Evolutionary conservation across 1,284 basidiomycete genomes (phyloP).

Genomic region (Cryptococcus maquisensis): DNA sequence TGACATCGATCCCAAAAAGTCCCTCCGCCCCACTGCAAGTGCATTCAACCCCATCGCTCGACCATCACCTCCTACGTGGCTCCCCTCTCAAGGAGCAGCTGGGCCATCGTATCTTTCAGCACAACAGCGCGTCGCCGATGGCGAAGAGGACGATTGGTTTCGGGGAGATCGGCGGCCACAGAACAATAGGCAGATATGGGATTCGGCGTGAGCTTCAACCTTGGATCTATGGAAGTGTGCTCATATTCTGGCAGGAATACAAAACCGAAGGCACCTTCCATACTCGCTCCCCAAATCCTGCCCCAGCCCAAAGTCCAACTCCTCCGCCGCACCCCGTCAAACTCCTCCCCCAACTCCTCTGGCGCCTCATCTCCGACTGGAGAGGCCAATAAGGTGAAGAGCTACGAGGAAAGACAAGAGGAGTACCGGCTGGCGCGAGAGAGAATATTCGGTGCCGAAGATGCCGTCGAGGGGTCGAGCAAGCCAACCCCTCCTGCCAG

Average conservation of each 20-base stretch:
- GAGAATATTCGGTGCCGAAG: conserved; percentile 25
- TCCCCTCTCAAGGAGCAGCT: too few species aligned
- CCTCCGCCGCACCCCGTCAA: conserved; percentile 4
- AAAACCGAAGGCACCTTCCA: conserved; percentile 7
- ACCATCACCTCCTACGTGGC: too few species aligned
- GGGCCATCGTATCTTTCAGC: too few species aligned
- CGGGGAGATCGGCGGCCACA: conserved; percentile 15
- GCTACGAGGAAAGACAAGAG: conserved; percentile 27
- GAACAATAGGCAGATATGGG: conserved; percentile 39
- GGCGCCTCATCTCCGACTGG: neutral
- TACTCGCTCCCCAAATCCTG: conserved; percentile 7
- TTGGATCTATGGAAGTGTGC: too few species aligned
- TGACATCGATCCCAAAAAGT: too few species aligned
- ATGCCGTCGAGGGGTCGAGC: neutral
- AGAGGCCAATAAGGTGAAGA: conserved; percentile 13
- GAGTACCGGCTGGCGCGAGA: conserved; percentile 31
- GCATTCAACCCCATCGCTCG: too few species aligned
- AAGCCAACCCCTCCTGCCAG: neutral
- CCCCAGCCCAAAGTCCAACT: conserved; percentile 14
- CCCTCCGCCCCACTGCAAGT: too few species aligned
- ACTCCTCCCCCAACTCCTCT: conserved; percentile 1
- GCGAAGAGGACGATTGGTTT: conserved; percentile 35
- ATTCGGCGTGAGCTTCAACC: conserved; percentile 30
- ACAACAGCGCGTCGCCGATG: neutral
- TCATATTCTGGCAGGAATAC: neutral